Conservation (phyloP, 2,329 filamentous ascomycete genomes). For the Fusarium veterinarium region DNA sequence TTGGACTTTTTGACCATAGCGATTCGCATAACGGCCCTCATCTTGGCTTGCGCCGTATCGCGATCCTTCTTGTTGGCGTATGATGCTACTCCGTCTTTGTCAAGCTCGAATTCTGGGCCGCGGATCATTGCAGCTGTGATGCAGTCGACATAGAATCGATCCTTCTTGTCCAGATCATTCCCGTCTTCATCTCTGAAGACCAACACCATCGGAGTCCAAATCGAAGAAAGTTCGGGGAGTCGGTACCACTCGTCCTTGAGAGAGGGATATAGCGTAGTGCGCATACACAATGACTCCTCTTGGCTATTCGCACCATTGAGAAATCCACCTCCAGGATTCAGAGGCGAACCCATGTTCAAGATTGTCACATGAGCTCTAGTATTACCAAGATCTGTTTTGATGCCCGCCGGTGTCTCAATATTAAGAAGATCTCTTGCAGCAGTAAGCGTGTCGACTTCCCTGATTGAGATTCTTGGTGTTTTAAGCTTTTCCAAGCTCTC, state of each 20-base stretch:
- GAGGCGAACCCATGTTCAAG: slow-evolving; percentile 73
- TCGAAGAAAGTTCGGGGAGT: slow-evolving; percentile 66
- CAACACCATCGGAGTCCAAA: slow-evolving; percentile 69
- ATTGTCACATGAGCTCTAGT: slow-evolving; percentile 58
- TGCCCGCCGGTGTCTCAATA: not conserved
- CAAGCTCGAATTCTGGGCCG: slow-evolving; percentile 63
- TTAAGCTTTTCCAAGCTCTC: not conserved
- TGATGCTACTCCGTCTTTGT: slow-evolving; percentile 43
- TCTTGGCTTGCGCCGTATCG: slow-evolving; percentile 64
- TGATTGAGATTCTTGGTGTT: slow-evolving; percentile 56
- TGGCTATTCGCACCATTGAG: slow-evolving; percentile 69
- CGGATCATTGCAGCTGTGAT: slow-evolving; percentile 69
- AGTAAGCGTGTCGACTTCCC: slow-evolving; percentile 63
- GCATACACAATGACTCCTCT: slow-evolving; percentile 71
- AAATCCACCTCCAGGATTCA: slow-evolving; percentile 70
- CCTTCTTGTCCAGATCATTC: slow-evolving; percentile 55
- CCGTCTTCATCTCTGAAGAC: slow-evolving; percentile 60
- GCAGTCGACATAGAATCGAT: slow-evolving; percentile 69
- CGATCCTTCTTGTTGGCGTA: slow-evolving; percentile 62
- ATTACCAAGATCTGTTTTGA: slow-evolving; percentile 18
- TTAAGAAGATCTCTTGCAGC: slow-evolving; percentile 54
- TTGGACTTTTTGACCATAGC: slow-evolving; percentile 57
- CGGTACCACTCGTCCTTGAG: slow-evolving; percentile 69
- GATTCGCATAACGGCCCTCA: slow-evolving; percentile 67
- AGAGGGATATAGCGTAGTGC: slow-evolving; percentile 69